A percentile compares a stretch with the other conserved stretches of the same genome.
These are phyloP conservation scores for Sarocladium kiliense DNA, from an alignment of 2,329 filamentous ascomycete genomes.

Conservation along the genomic window DNA sequence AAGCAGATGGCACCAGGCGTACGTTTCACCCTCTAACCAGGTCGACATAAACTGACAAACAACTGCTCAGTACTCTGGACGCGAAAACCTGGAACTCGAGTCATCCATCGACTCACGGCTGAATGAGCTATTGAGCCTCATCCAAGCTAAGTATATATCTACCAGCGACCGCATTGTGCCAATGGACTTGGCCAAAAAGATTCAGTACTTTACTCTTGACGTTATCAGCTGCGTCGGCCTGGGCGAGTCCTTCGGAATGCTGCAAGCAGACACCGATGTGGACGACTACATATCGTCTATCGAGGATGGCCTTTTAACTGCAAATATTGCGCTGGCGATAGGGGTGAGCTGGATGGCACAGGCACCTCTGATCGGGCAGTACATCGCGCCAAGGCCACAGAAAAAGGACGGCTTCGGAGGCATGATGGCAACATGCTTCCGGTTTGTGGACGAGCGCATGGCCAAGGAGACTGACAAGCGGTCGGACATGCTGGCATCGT, in stretches of 20 bases:
- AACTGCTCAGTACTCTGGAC: slow-evolving; percentile 43
- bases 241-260: slow-evolving; percentile 43
- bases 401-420: slow-evolving; percentile 27
- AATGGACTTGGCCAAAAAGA: slow-evolving; percentile 46
- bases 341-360: slow-evolving; percentile 33
- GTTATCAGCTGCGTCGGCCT: slow-evolving; percentile 49
- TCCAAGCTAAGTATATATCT: slow-evolving; percentile 38
- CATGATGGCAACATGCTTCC: slow-evolving; percentile 26
- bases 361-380: slow-evolving; percentile 32
- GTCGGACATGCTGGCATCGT: slow-evolving; percentile 35
- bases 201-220: slow-evolving; percentile 51
- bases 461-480: slow-evolving; percentile 32
- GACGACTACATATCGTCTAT: slow-evolving; percentile 43
- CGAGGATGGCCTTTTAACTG: slow-evolving; percentile 32
- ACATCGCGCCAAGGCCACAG: slow-evolving; percentile 23
- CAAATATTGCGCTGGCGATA: slow-evolving; percentile 32
- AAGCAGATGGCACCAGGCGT: slow-evolving; percentile 48
- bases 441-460: slow-evolving; percentile 24
- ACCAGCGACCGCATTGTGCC: slow-evolving; percentile 20
- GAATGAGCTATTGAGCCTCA: slow-evolving; percentile 36
- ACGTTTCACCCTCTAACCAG: slow-evolving; percentile 14
- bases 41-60: neutral
- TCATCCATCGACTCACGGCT: slow-evolving; percentile 42
- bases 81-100: slow-evolving; percentile 48
- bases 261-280: slow-evolving; percentile 40